phyloP scores from a whole-genome alignment of 2,329 filamentous ascomycete genomes.

The Hymenoscyphus fraxineus region DNA sequence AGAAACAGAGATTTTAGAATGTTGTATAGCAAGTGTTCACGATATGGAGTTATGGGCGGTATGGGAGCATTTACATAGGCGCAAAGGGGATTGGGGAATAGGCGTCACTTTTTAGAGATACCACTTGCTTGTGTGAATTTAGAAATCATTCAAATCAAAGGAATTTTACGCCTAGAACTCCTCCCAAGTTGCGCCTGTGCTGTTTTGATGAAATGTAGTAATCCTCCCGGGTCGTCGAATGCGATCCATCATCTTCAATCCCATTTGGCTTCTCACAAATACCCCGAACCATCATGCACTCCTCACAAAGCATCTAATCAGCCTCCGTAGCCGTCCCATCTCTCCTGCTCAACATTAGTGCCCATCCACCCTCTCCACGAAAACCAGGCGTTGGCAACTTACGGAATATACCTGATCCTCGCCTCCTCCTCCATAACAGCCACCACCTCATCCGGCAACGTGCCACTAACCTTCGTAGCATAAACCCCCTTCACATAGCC shows the following conservation, averaged over 20 bases:
- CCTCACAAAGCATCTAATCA: constrained; percentile 22
- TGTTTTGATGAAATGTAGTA: background rate
- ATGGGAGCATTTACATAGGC: constrained; percentile 14
- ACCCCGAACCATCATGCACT: background rate
- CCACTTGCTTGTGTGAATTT: constrained; percentile 21
- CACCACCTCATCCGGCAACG: constrained; percentile 64
- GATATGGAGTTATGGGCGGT: background rate
- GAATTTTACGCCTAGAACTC: background rate
- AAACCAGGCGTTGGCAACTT: constrained; percentile 34
- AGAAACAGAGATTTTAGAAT: constrained; percentile 46
- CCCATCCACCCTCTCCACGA: background rate
- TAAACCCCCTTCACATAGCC: constrained; percentile 86
- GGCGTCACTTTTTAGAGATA: constrained; percentile 21
- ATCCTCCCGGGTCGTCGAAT: background rate
- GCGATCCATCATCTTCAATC: background rate
- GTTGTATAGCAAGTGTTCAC: constrained; percentile 1
- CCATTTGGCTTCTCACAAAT: background rate
- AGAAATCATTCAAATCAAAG: background rate
- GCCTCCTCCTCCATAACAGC: constrained; percentile 59
- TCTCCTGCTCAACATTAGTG: constrained; percentile 40
- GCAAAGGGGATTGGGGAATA: constrained; percentile 16
- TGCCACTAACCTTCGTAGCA: constrained; percentile 88
- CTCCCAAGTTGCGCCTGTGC: background rate
- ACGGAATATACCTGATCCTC: constrained; percentile 64
- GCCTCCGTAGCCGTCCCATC: constrained; percentile 49